Conservation (phyloP, 352 stramenopile species). For the Thraustochytrium sp. region DNA sequence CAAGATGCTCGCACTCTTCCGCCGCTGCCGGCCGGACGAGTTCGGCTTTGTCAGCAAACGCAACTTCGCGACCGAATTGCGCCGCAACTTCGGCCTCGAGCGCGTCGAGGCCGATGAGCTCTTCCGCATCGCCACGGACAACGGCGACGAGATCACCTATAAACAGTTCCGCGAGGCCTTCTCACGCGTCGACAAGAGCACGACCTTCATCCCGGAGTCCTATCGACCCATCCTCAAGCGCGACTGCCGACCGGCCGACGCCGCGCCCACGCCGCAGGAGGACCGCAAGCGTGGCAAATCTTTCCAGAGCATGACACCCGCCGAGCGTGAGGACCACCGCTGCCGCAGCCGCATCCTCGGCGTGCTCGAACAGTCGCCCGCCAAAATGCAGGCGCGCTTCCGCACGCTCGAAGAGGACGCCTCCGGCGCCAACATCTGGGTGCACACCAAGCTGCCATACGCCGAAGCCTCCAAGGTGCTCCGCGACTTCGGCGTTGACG, state of each 20-base stretch:
- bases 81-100: not conserved
- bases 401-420: not conserved
- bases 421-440: not conserved
- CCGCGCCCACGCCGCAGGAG: not conserved
- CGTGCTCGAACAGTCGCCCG: not conserved
- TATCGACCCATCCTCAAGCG: constrained; percentile 37
- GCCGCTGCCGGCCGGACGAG: not conserved
- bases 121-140: not conserved
- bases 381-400: constrained; percentile 5
- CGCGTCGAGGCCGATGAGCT: not conserved
- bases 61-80: not conserved
- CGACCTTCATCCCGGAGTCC: not conserved
- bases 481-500: not conserved
- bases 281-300: not conserved
- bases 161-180: constrained; percentile 25
- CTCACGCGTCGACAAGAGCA: constrained; percentile 7
- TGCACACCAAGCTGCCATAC: not conserved
- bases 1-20: constrained; percentile 19
- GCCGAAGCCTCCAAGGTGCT: not conserved
- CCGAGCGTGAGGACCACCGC: not conserved
- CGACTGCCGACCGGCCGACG: not conserved
- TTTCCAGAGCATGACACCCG: not conserved
- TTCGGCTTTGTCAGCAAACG: constrained; percentile 23
- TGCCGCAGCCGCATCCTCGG: not conserved
- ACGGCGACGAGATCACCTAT: constrained; percentile 28